Evolutionary conservation across 805 yeast genomes (phyloP).

Genomic region (Yamadazyma tumulicola): DNA sequence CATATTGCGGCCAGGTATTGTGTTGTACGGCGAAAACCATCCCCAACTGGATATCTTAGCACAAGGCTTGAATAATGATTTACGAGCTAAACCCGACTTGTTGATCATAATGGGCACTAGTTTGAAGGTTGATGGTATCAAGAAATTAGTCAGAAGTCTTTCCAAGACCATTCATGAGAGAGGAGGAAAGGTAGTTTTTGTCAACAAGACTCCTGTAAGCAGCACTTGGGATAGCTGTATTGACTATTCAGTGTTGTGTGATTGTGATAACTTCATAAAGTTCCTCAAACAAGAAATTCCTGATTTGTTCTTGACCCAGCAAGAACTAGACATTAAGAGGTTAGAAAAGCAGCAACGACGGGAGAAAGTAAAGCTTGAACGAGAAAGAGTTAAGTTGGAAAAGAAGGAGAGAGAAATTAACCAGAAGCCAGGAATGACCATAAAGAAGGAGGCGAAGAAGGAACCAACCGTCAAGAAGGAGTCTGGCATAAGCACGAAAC

Average conservation of each 20-base stretch:
- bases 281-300: constrained; percentile 54
- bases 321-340: constrained; percentile 42
- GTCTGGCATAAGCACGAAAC: constrained; percentile 5
- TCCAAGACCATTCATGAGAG: constrained; percentile 70
- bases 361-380: constrained; percentile 7
- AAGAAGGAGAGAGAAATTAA: constrained; percentile 5
- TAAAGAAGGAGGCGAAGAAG: constrained; percentile 12
- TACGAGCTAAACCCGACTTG: constrained; percentile 67
- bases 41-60: constrained; percentile 82
- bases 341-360: constrained; percentile 15
- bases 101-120: constrained; percentile 92
- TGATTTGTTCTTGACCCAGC: constrained; percentile 58
- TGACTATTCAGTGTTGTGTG: constrained; percentile 76
- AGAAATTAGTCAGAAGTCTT: constrained; percentile 64
- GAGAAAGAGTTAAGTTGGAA: constrained; percentile 8
- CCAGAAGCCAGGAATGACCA: constrained; percentile 18
- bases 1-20: constrained; percentile 80
- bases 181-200: constrained; percentile 73
- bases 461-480: constrained; percentile 5
- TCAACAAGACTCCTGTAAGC: constrained; percentile 67
- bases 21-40: constrained; percentile 90
- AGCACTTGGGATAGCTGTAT: constrained; percentile 63
- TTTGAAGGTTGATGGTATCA: constrained; percentile 85
- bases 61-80: constrained; percentile 62
- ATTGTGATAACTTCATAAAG: constrained; percentile 79